phyloP scores from a whole-genome alignment of 2,329 filamentous ascomycete species.

The Phialemoniopsis sp. region DNA sequence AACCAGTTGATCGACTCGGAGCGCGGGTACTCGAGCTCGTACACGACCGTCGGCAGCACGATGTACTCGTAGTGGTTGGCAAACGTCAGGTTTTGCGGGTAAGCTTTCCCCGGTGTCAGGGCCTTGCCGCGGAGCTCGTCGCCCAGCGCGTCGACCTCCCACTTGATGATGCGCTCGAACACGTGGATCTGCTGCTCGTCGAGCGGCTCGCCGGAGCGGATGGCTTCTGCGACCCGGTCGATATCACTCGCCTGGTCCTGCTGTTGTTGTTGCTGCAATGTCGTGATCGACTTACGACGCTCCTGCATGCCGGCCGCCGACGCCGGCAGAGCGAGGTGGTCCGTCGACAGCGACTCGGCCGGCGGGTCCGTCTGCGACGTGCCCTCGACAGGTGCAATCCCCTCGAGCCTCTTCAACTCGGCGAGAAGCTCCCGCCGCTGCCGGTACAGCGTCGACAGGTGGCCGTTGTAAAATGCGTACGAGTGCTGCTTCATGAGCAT shows the following conservation, averaged over 20 bases:
- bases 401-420: constrained; percentile 54
- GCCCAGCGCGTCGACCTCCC: constrained; percentile 60
- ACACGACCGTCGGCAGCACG: constrained; percentile 71
- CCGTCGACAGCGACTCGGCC: constrained; percentile 36
- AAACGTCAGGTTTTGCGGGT: constrained; percentile 66
- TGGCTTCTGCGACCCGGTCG: constrained; percentile 55
- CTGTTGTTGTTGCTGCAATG: constrained; percentile 17
- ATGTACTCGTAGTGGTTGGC: constrained; percentile 69
- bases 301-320: constrained; percentile 34
- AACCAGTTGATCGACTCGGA: constrained; percentile 65
- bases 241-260: constrained; percentile 33
- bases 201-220: constrained; percentile 57
- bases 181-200: constrained; percentile 57
- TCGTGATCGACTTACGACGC: constrained; percentile 33
- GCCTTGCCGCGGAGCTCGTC: constrained; percentile 64
- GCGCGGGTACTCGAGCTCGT: constrained; percentile 74
- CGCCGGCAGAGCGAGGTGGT: constrained; percentile 35
- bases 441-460: constrained; percentile 59
- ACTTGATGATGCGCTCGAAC: constrained; percentile 62
- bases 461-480: constrained; percentile 75
- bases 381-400: constrained; percentile 38
- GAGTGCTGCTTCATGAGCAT: constrained; percentile 85
- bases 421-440: constrained; percentile 36
- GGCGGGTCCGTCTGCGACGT: constrained; percentile 37
- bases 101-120: constrained; percentile 42